Evolutionary conservation across 768 basidiomycete species (phyloP), one percentile per base, ranked within the genome.

Genomic region (Exsudoporus frostii): DNA sequence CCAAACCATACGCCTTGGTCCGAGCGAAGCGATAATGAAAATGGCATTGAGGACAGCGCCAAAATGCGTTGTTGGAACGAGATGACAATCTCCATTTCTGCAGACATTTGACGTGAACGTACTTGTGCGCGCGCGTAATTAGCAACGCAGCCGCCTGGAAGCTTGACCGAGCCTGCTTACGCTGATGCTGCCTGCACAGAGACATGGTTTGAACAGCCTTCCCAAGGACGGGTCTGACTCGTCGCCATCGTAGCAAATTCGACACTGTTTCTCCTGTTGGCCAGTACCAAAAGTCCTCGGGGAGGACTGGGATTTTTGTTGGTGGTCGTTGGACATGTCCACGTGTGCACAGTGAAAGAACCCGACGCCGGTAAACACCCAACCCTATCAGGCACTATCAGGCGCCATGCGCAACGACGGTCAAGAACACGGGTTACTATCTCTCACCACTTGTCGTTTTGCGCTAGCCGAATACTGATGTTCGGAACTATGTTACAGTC

Each of bases 71-170:
- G 37, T 77, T 69, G n/a, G 82, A 82, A 27, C 73, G 56, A 17
- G 89, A 84, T 0, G 77, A 74, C 36, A 76, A 83, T 52, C 90
- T 76, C 90, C 90, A 92, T 48, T 72, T 77, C 56, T 89, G 83
- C 6, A 92, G 77, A 62, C 90, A 92, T 61, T 82, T 81, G 45
- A 92, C 76, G 70, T 92, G 90, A 32, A 92, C 90, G 66, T 84
- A 83, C 89, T 90, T 61, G 41, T 29, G 47, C 20, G 55, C 59
- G 48, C 46, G 59, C 48, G 58, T 57, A 50, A 59, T 69, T 39
- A 66, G 53, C 30, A 55, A 55, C 41, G 45, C 55, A 59, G 48
- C 39, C 40, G 41, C 36, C 47, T 34, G 37, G 25, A 20, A 55
- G 44, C 20, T 41, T 48, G 22, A 27, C 45, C 7, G 42, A 41